Evolutionary conservation across 2,329 filamentous ascomycete species (phyloP), one percentile per base, ranked within the genome.

Genomic region (Immersiporthe knoxdaviesiana): DNA sequence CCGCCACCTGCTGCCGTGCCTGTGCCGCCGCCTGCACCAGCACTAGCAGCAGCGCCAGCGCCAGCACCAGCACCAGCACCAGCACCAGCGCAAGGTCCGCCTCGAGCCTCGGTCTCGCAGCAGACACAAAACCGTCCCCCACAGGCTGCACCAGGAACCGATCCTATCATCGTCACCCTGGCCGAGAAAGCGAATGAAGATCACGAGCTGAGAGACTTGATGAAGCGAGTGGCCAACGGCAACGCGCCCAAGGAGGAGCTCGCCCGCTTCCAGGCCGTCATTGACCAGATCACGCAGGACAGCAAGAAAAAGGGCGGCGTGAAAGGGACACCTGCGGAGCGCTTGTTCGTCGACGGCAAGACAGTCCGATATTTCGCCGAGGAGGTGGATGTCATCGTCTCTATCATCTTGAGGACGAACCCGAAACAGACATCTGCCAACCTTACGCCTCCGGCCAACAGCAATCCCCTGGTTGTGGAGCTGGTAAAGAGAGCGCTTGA

Each of bases 191-290:
- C 92, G 8, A 91, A 91, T 0, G 88, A 87, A 35, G 91, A 96
- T 76, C 85, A 89, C 0, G 85, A 91, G 67, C 82, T 96, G 12
- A 90, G 93, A 68, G 89, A 91, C 47, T 82, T 96, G 0, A 96
- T 96, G 92, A 93, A 93, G 77, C 88, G 92, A 66, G 92, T 96
- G 0, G 92, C 92, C 0, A 89, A 90, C 37, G 92, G 92, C 1
- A 86, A 90, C 73, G 92, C 92, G 0, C 88, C 87, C 16, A 86
- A 88, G 50, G 86, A 89, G 18, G 91, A 96, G 76, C 81, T 96
- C 16, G 88, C 88, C 61, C 87, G 90, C 71, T 96, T 96, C 74
- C 92, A 96, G 76, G 85, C 85, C 63, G 92, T 96, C 56, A 96
- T 96, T 71, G 91, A 94, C 74, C 89, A 93, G 76, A 86, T 96